Base-by-base conservation (phyloP, 2,329 filamentous ascomycete species). In the Periglandula ipomoeae region DNA sequence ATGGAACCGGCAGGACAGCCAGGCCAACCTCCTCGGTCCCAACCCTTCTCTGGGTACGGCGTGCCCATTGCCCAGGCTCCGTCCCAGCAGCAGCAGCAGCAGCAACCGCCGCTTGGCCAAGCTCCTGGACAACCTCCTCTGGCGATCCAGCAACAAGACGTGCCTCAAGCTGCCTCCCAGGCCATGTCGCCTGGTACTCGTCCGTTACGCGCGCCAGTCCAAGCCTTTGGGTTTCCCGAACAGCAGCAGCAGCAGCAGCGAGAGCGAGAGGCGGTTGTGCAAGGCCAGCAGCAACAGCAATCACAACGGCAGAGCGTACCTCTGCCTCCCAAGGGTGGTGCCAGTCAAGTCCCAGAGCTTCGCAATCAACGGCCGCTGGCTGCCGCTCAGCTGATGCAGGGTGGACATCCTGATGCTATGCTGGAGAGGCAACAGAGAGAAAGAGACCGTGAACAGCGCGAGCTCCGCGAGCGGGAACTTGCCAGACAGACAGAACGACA, bases 141-240 rank as follows among this genome's bases (percentile, higher is more conserved):
- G 46, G 50, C 58, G 17, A 58, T 64, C 48, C 63, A 61, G 50
- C 61, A 72, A 45, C 70, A 72, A 20, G 57, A 62, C 34, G 56
- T 63, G 30, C 52, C 62, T 32, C 71, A 70, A 51, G 60, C 66
- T 43, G 61, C 61, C 13, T 58, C 68, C 7, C 73, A 72, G 51
- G 61, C 66, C 41, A 73, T 75, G 66, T 78, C 75, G 9, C 75
- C 75, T 2, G 58, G 58, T 38, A 53, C 62, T 44, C 68, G 70
- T 24, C 67, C 72, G 17, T 52, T 73, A 20, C 67, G 73, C 54
- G 70, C 72, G 22, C 71, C 72, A 10, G 54, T 61, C 17, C 65
- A 64, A 23, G 58, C 61, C 15, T 75, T 74, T 51, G 63, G 68
- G 5, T 75, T 74, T 52, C 61, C 65, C 5, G 74, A 77, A 26